Conservation (phyloP, 176 grass and related monocot genomes). For the Stipa capillata region DNA sequence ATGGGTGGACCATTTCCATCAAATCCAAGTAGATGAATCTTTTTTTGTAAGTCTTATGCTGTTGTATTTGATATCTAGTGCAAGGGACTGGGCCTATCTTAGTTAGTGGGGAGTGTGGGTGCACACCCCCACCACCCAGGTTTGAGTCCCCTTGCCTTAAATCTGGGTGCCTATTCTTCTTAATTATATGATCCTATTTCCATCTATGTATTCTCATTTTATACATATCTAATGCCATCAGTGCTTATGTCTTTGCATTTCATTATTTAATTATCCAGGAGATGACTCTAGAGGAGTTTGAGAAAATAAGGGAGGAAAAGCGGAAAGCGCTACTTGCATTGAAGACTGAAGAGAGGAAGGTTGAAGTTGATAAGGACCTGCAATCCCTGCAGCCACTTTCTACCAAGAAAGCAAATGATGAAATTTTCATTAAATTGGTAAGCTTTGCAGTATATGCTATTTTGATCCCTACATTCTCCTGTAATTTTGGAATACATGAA, state of each 20-base stretch:
- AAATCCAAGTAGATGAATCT: not conserved
- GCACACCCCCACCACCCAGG: not conserved
- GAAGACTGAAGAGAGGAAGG: constrained; percentile 78
- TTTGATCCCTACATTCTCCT: not conserved
- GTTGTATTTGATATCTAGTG: not conserved
- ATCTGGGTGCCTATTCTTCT: not conserved
- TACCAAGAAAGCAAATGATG: constrained; percentile 54
- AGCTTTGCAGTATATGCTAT: not conserved
- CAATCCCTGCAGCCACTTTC: constrained; percentile 71
- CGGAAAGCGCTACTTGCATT: constrained; percentile 62
- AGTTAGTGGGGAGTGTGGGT: not conserved
- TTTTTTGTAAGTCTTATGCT: not conserved
- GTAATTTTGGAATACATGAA: not conserved
- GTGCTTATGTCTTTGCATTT: not conserved
- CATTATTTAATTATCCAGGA: constrained; percentile 46
- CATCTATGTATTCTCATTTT: not conserved
- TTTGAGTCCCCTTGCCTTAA: not conserved
- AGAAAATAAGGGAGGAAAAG: constrained; percentile 80
- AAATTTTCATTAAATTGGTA: constrained; percentile 88
- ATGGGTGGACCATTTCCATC: not conserved
- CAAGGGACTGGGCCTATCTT: not conserved
- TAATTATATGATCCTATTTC: not conserved
- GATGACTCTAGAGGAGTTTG: constrained; percentile 89
- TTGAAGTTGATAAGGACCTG: constrained; percentile 82
- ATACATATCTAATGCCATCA: not conserved